A percentile compares a stretch with the other conserved stretches of the same genome.
These are phyloP conservation scores for Candida maesae DNA, from an alignment of 805 yeast species.

Conservation along the genomic window DNA sequence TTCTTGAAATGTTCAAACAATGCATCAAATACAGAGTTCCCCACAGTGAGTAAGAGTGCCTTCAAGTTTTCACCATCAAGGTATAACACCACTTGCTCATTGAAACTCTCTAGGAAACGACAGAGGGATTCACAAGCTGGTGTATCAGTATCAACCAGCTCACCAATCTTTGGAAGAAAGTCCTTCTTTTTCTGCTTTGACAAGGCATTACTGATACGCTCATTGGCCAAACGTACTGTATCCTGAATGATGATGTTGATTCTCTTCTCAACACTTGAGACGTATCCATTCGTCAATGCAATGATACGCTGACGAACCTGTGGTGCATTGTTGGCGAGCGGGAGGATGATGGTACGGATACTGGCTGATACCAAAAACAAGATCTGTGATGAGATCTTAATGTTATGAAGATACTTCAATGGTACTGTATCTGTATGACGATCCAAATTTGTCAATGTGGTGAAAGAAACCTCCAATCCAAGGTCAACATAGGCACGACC, in stretches of 20 bases:
- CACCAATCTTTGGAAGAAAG: slow-evolving; percentile 41
- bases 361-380: slow-evolving; percentile 65
- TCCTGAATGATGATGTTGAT: slow-evolving; percentile 62
- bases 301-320: slow-evolving; percentile 55
- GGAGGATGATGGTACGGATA: slow-evolving; percentile 69
- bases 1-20: slow-evolving; percentile 71
- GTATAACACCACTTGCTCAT: slow-evolving; percentile 36
- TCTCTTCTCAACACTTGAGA: slow-evolving; percentile 59
- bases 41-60: slow-evolving; percentile 51
- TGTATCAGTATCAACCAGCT: slow-evolving; percentile 55
- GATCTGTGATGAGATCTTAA: slow-evolving; percentile 54
- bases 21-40: slow-evolving; percentile 51
- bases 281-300: slow-evolving; percentile 55
- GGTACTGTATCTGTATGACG: slow-evolving; percentile 31
- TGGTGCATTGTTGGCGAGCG: slow-evolving; percentile 63
- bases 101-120: slow-evolving; percentile 43
- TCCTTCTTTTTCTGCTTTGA: slow-evolving; percentile 75
- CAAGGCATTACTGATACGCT: slow-evolving; percentile 46
- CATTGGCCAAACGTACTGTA: slow-evolving; percentile 48
- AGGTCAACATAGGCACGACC: slow-evolving; percentile 73
- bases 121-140: slow-evolving; percentile 64
- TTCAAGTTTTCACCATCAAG: slow-evolving; percentile 46
- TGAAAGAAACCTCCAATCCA: slow-evolving; percentile 69
- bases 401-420: slow-evolving; percentile 45
- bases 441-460: slow-evolving; percentile 38